Evolutionary conservation across 371 early-diverging fungal species (phyloP), one percentile per base, ranked within the genome.

Genomic region (Encephalitozoon intestinalis): DNA sequence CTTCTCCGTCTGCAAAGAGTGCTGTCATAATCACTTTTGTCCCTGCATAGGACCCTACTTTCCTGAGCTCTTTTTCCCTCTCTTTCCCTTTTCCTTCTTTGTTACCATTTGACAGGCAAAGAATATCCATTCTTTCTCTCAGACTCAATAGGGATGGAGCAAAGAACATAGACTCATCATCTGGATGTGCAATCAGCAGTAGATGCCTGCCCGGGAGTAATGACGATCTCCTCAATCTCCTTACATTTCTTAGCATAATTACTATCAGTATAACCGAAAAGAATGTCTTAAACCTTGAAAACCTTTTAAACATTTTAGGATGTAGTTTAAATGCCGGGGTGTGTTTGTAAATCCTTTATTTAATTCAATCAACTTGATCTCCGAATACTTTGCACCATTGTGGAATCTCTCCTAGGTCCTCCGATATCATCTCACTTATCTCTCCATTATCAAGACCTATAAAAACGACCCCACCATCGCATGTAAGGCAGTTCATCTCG

Each of bases 161-260:
- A 87, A 98, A 98, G 83, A 98, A 98, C 94, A 96, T 93, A 84
- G 92, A 92, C 81, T 98, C 99, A 86, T 98, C 99, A 86, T 98
- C 99, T 0, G 97, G 96, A 85, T 98, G 99, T 25, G 99, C 96
- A 18, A 90, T 92, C 31, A 95, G 86, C 25, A 96, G 81, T 12
- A 93, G 40, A 37, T 63, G 67, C 34, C 74, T 70, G 1, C 49
- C 51, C 26, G 49, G 37, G 43, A n/a, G 28, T 12, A 58, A 37
- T 18, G 18, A n/a, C 5, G 58, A 31, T 5, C 12, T n/a, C 5
- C 34, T 31, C 34, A 58, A 6, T n/a, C 58, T 58, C 11, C 58
- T 58, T 58, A 58, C 21, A 37, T 58, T 58, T 34, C 58, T 58
- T 34, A 37, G 18, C n/a, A 58, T 15, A 58, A 34, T 3, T 5